Conservation (phyloP, 331 rosid genomes). For the Malus hybrid region DNA sequence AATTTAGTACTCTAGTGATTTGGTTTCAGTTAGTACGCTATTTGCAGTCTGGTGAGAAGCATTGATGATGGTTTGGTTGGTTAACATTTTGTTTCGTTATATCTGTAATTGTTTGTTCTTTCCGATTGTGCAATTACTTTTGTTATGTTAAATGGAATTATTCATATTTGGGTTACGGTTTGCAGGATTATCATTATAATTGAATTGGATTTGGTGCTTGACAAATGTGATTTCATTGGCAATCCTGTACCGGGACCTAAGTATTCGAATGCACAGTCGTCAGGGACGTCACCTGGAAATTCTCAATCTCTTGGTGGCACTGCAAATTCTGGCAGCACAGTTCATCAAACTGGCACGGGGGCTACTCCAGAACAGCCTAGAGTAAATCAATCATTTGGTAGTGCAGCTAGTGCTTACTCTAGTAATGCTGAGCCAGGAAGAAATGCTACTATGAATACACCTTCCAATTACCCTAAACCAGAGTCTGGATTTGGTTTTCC, state of each 20-base stretch:
- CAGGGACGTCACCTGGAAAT: slow-evolving; percentile 29
- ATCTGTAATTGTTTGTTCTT: not conserved
- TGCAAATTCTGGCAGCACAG: slow-evolving; percentile 22
- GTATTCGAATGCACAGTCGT: slow-evolving; percentile 15
- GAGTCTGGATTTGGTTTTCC: slow-evolving; percentile 36
- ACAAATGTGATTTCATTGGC: slow-evolving; percentile 56
- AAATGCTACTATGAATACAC: slow-evolving; percentile 27
- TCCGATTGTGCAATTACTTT: not conserved
- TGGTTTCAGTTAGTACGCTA: not conserved
- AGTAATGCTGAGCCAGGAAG: slow-evolving; percentile 33
- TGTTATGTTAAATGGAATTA: not conserved
- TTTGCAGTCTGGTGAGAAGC: not conserved
- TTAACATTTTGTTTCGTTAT: not conserved
- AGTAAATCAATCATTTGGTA: slow-evolving; percentile 28
- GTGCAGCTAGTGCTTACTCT: slow-evolving; percentile 18
- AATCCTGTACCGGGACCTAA: slow-evolving; percentile 34
- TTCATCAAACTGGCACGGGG: slow-evolving; percentile 24
- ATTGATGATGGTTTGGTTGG: not conserved
- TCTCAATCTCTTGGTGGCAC: slow-evolving; percentile 24
- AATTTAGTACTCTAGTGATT: not conserved
- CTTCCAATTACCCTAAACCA: slow-evolving; percentile 26
- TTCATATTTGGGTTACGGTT: slow-evolving; percentile 6
- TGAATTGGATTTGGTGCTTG: slow-evolving; percentile 49
- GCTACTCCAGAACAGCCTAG: slow-evolving; percentile 33
- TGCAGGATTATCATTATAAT: slow-evolving; percentile 73